These are phyloP conservation scores for Ophiobolus disseminans DNA, from an alignment of 2,329 filamentous ascomycete genomes.

Conservation along the genomic window DNA sequence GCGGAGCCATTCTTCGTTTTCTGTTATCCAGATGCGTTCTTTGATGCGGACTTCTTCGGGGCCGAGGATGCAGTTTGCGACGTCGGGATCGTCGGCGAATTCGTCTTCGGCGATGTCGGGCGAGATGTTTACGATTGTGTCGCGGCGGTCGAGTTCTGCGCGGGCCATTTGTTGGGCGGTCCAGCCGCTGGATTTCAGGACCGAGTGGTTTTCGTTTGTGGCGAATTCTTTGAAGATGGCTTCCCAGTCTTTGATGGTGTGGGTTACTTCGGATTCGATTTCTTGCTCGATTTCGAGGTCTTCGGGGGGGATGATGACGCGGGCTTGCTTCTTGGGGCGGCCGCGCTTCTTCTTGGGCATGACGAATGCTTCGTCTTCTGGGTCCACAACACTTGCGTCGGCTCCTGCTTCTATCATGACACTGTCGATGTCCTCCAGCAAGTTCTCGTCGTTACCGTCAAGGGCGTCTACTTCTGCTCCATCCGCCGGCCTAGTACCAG, in stretches of 20 bases:
- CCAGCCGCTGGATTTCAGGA: slow-evolving; percentile 34
- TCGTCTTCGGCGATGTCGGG: slow-evolving; percentile 78
- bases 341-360: slow-evolving; percentile 50
- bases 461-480: slow-evolving; percentile 25
- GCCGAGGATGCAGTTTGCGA: slow-evolving; percentile 77
- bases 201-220: slow-evolving; percentile 37
- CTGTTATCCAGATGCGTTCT: slow-evolving; percentile 91
- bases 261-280: slow-evolving; percentile 54
- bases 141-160: slow-evolving; percentile 31
- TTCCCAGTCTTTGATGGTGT: slow-evolving; percentile 42
- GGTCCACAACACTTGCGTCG: slow-evolving; percentile 25
- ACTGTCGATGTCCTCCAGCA: slow-evolving; percentile 26
- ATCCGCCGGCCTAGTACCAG: slow-evolving; percentile 8
- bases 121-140: slow-evolving; percentile 25
- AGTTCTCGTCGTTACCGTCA: slow-evolving; percentile 29
- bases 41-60: slow-evolving; percentile 80
- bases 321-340: slow-evolving; percentile 42
- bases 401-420: slow-evolving; percentile 28
- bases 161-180: slow-evolving; percentile 39
- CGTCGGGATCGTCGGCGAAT: slow-evolving; percentile 89
- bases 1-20: slow-evolving; percentile 93
- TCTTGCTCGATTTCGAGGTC: slow-evolving; percentile 57
- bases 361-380: slow-evolving; percentile 29
- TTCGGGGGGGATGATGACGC: slow-evolving; percentile 50
- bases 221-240: slow-evolving; percentile 37